Conservation (phyloP, 805 yeast species). For the Priceomyces fermenticarens region DNA sequence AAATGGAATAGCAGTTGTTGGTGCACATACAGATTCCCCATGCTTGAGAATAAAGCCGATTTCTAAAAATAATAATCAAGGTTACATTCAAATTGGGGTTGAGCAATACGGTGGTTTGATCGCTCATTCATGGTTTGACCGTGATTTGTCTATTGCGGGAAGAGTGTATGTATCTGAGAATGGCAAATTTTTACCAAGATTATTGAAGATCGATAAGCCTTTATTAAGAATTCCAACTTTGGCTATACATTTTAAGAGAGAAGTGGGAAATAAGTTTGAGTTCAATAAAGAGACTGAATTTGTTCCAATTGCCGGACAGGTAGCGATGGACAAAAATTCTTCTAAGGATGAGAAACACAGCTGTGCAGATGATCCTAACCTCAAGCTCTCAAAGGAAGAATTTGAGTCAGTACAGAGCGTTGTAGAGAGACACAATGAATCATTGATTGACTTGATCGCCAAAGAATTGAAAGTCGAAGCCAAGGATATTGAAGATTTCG, state of each 20-base stretch:
- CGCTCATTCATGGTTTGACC: conserved; percentile 97
- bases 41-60: conserved; percentile 84
- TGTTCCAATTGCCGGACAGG: conserved; percentile 78
- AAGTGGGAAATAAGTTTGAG: conserved; percentile 73
- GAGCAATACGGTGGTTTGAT: conserved; percentile 95
- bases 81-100: conserved; percentile 86
- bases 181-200: conserved; percentile 56
- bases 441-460: conserved; percentile 68
- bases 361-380: conserved; percentile 53
- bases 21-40: conserved; percentile 97
- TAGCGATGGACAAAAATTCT: conserved; percentile 20
- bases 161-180: conserved; percentile 67
- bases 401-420: conserved; percentile 65
- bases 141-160: conserved; percentile 90
- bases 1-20: conserved; percentile 81
- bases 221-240: conserved; percentile 87
- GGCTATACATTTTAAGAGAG: conserved; percentile 87
- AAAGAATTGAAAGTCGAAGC: conserved; percentile 51
- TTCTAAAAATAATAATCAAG: conserved; percentile 66
- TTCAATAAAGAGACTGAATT: conserved; percentile 86
- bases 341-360: conserved; percentile 13
- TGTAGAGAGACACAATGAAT: conserved; percentile 72
- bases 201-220: conserved; percentile 81
- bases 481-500: conserved; percentile 83
- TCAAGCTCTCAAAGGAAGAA: conserved; percentile 46